Percentiles rank a stretch among this genome's conserved stretches.
Conservation (phyloP, 495 filamentous ascomycete genomes). For the Lindgomyces ingoldianus region DNA sequence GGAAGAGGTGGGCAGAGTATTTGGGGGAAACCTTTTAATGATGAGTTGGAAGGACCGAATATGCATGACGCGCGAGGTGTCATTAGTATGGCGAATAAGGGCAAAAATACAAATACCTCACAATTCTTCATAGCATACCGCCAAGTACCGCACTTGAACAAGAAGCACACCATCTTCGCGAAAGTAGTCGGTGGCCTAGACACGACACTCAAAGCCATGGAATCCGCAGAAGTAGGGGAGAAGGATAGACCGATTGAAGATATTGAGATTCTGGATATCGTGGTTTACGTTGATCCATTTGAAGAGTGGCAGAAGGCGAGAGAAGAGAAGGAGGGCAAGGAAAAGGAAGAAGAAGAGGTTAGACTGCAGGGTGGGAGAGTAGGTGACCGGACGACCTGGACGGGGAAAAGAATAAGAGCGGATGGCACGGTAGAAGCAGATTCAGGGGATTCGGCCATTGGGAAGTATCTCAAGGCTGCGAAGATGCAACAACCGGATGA, state of each 20-base stretch:
- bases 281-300: conserved; percentile 92
- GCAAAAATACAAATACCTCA: conserved; percentile 90
- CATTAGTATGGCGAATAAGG: conserved; percentile 83
- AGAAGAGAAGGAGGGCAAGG: conserved; percentile 47
- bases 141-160: conserved; percentile 77
- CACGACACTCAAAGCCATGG: conserved; percentile 71
- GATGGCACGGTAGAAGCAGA: conserved; percentile 55
- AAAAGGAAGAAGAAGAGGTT: conserved; percentile 46
- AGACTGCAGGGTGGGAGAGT: conserved; percentile 57
- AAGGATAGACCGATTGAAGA: conserved; percentile 71
- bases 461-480: conserved; percentile 75
- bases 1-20: conserved; percentile 83
- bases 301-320: conserved; percentile 81
- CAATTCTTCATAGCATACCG: conserved; percentile 97
- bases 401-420: conserved; percentile 63
- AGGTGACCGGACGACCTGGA: conserved; percentile 88
- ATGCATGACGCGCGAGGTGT: conserved; percentile 77
- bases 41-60: conserved; percentile 88
- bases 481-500: conserved; percentile 47
- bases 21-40: conserved; percentile 88
- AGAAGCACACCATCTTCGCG: conserved; percentile 96
- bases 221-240: conserved; percentile 66
- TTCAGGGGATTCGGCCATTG: conserved; percentile 59
- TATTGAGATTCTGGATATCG: conserved; percentile 76
- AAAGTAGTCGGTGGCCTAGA: conserved; percentile 72